These are phyloP conservation scores for Ceratocystis albifundus DNA, from an alignment of 2,329 filamentous ascomycete genomes.

Conservation along the genomic window DNA sequence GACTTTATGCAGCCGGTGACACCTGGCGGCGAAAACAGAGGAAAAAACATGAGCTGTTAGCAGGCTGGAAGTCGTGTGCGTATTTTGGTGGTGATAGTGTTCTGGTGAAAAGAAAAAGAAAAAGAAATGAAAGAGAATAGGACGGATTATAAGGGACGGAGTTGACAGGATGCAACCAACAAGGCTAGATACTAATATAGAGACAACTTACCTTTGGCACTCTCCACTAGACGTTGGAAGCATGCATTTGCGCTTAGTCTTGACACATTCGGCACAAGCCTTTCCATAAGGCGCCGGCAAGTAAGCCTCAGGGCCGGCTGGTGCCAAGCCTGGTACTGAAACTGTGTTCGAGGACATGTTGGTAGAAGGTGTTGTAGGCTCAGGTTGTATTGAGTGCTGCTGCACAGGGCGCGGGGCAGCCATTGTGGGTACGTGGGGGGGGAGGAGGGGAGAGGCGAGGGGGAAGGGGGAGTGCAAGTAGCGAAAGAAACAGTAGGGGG, in stretches of 20 bases:
- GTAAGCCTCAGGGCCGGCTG: conserved; percentile 10
- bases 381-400: background rate
- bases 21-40: conserved; percentile 25
- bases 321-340: background rate
- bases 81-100: too few relatives aligned
- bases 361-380: background rate
- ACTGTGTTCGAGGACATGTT: background rate
- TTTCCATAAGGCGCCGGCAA: conserved; percentile 33
- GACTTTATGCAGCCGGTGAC: conserved; percentile 33
- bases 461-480: background rate
- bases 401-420: background rate
- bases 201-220: conserved; percentile 31
- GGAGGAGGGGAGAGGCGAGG: background rate
- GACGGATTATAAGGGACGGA: background rate
- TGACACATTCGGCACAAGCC: conserved; percentile 34
- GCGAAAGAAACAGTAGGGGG: background rate
- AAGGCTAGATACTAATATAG: background rate
- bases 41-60: background rate
- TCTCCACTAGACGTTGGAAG: conserved; percentile 27
- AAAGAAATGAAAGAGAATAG: background rate
- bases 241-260: conserved; percentile 38
- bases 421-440: background rate
- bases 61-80: background rate
- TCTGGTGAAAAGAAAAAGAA: background rate
- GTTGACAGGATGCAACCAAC: background rate